Evolutionary conservation across 148 eudicot genomes (phyloP), one percentile per base, ranked within the genome.

Genomic region (Talinum fruticosum): DNA sequence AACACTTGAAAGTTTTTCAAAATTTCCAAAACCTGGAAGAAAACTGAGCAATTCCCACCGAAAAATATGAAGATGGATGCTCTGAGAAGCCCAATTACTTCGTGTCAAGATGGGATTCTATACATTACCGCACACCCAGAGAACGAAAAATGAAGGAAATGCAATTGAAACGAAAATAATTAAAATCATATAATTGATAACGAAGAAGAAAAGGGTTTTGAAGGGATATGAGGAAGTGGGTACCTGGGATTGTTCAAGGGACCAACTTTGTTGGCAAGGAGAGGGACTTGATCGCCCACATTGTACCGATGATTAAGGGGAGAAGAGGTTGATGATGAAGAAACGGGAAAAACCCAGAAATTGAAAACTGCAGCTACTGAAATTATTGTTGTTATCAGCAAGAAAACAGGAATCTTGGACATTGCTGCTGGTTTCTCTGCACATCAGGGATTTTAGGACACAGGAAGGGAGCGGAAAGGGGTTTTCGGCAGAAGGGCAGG

Each of bases 231-330:
- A 80, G 81, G 57, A 51, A 34, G 41, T 29, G 76, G 54, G 51
- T 71, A 93, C 98, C 98, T 91, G 84, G 98, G 98, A 87, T 93
- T 93, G 73, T 85, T 82, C 73, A 93, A 84, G 65, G 98, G 94
- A 16, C 96, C 98, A 79, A 93, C 72, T 82, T 84, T 91, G 81
- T 87, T 88, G 83, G 81, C 94, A 71, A 85, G 86, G 44, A 93
- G 82, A 71, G 96, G 92, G 41, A 93, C 90, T 51, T 68, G 73
- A 87, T 93, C 94, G 24, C 96, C 96, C n/a, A 83, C 92, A 88
- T 86, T 91, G 93, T 93, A 91, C 21, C 49, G 28, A 79, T 86
- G 85, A 83, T 83, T 41, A n/a, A 53, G 49, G 45, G 75, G 29
- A 29, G 79, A n/a, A n/a, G n/a, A n/a, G n/a, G n/a, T n/a, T n/a